phyloP scores from a whole-genome alignment of 495 filamentous ascomycete genomes.

The Penicillium pulvis region DNA sequence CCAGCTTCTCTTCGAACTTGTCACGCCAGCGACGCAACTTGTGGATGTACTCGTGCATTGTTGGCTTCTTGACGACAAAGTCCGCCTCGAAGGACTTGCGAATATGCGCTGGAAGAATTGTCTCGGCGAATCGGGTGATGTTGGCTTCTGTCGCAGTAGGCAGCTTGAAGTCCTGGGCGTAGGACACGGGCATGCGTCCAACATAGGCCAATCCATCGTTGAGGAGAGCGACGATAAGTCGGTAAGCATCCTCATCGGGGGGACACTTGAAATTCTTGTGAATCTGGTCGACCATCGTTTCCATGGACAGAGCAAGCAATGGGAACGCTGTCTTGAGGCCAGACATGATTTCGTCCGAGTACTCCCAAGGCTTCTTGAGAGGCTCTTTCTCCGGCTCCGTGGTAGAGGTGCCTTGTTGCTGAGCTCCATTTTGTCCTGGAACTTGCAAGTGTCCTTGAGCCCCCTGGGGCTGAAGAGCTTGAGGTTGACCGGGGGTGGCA shows the following conservation, averaged over 20 bases:
- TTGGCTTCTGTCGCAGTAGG: slow-evolving; percentile 90
- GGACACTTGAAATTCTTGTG: slow-evolving; percentile 98
- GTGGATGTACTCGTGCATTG: slow-evolving; percentile 96
- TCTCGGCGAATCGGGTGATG: slow-evolving; percentile 95
- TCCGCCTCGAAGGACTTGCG: slow-evolving; percentile 93
- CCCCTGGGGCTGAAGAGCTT: slow-evolving; percentile 14
- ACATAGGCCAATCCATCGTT: slow-evolving; percentile 92
- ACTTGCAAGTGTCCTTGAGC: slow-evolving; percentile 41
- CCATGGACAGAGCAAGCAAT: slow-evolving; percentile 93
- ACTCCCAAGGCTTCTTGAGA: slow-evolving; percentile 87
- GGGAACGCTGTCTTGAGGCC: slow-evolving; percentile 95
- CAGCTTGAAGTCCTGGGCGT: slow-evolving; percentile 88
- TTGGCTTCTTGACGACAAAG: slow-evolving; percentile 90
- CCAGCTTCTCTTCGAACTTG: slow-evolving; percentile 96
- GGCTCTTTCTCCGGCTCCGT: slow-evolving; percentile 43
- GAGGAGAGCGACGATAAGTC: slow-evolving; percentile 93
- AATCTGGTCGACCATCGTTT: slow-evolving; percentile 99
- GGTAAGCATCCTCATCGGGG: slow-evolving; percentile 96
- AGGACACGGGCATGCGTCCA: slow-evolving; percentile 79
- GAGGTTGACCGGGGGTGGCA: slow-evolving; percentile 31
- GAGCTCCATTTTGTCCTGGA: slow-evolving; percentile 41
- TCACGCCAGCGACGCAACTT: slow-evolving; percentile 95
- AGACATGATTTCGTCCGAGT: slow-evolving; percentile 92
- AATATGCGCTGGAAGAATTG: slow-evolving; percentile 89
- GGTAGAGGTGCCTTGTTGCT: slow-evolving; percentile 17